Evolutionary conservation across 495 filamentous ascomycete genomes (phyloP).

Genomic region (Aspergillus sparsus): DNA sequence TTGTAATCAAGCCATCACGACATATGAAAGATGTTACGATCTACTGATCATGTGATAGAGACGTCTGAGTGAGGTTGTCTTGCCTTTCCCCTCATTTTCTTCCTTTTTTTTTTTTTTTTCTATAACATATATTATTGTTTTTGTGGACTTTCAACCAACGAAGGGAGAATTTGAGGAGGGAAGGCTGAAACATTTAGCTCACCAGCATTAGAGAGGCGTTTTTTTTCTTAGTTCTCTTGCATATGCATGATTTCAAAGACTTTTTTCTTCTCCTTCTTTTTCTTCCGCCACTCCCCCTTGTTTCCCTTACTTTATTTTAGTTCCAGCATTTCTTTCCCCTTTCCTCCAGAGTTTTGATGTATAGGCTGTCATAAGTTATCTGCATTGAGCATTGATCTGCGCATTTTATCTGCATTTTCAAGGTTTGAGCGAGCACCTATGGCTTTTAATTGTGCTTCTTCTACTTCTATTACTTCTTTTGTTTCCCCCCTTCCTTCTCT

Average conservation of each 20-base stretch:
- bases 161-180: conserved; percentile 15
- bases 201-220: conserved; percentile 37
- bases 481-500: neutral
- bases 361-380: conserved; percentile 33
- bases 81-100: conserved; percentile 24
- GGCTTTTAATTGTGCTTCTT: conserved; percentile 10
- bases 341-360: conserved; percentile 19
- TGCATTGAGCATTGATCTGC: conserved; percentile 31
- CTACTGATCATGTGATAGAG: conserved; percentile 52
- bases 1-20: conserved; percentile 40
- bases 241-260: conserved; percentile 27
- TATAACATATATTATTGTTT: conserved; percentile 16
- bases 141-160: conserved; percentile 13
- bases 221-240: conserved; percentile 22
- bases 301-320: conserved; percentile 13
- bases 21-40: conserved; percentile 50
- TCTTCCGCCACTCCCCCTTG: conserved; percentile 9
- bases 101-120: neutral
- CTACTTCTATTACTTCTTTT: no score
- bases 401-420: conserved; percentile 32
- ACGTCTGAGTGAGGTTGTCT: conserved; percentile 34
- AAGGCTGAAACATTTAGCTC: conserved; percentile 28
- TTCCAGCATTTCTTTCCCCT: conserved; percentile 3
- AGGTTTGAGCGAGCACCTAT: conserved; percentile 36
- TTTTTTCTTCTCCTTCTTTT: conserved; percentile 21